Evolutionary conservation across 2,329 filamentous ascomycete genomes (phyloP), one percentile per base, ranked within the genome.

Genomic region (Exophiala mesophila): DNA sequence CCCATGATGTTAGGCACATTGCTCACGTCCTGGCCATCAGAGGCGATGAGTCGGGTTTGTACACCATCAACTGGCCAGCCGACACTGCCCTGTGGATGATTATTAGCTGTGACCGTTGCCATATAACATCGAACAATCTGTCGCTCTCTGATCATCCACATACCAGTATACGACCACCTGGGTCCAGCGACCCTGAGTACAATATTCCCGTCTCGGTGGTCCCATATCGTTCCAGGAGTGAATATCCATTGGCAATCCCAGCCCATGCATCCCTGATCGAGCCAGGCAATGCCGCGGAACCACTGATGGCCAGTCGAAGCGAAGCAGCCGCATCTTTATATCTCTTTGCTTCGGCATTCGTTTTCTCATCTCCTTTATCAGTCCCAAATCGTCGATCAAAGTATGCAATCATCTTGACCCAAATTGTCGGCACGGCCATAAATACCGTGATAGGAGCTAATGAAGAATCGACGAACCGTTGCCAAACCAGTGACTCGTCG

Each of bases 401-500:
- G 39, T 71, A 66, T 40, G 70, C 63, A 42, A 67, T 63, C 39
- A 73, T 57, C 0, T 68, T 63, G 36, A 69, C 66, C 55, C 72
- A 74, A 24, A 73, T 71, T 1, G 71, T 73, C 2, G 71, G 71
- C 2, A 74, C 71, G 12, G 68, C 70, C 47, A 68, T 67, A 59
- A 74, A 73, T 59, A 73, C 65, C 0, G 66, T 62, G 2, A 39
- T n/a, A 5, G 36, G 36, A 38, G 2, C n/a, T 12, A 29, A 32
- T 21, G 68, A 60, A 33, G 60, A 56, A 21, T 55, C 60, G 44
- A 59, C 55, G 66, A 68, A 72, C 8, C 70, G 63, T 20, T 62
- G 55, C 71, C 70, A 74, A 55, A 71, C 68, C 44, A 63, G 49
- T 49, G 58, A 48, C n/a, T 64, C 59, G 35, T 69, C 61, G 59